Evolutionary conservation across 805 yeast genomes (phyloP), one percentile per base, ranked within the genome.

Genomic region (Metschnikowia koreensis): DNA sequence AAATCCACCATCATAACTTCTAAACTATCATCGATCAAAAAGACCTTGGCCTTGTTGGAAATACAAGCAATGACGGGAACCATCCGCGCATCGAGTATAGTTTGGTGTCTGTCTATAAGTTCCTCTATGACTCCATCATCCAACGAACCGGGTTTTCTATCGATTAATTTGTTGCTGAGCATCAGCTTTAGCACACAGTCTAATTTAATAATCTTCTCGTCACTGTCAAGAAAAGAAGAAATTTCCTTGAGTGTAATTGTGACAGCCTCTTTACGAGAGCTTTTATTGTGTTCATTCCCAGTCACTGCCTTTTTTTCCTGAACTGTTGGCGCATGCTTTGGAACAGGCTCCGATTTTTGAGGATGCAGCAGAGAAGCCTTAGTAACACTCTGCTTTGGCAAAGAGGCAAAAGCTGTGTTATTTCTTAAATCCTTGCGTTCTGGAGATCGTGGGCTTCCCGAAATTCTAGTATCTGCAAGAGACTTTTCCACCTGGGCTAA

Each of bases 121-220:
- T 52, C 43, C 27, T 74, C 76, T 40, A 74, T 71, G 7, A 59
- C 49, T 7, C 56, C 57, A 50, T 73, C 75, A 52, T 58, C 60
- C n/a, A 60, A 43, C 15, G 38, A 45, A 4, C 60, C 61, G 1
- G 56, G 56, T 38, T 53, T 57, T 31, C 71, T 51, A 26, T 61
- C 52, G 15, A 66, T 49, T 29, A 54, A 46, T 38, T 60, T 62
- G 50, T 61, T 68, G 39, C 66, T 63, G 38, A 74, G 58, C 48
- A 65, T 64, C 72, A 69, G 74, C 56, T 71, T 73, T 17, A 71
- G 55, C 10, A 74, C 65, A 3, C 62, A 65, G 52, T 73, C 78
- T 60, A 74, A 62, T 52, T 74, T 74, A 41, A 74, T 59, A 17
- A 74, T 72, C 55, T 73, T 73, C 47, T 74, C 79, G 26, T 66